A percentile compares a stretch with the other conserved stretches of the same genome.
Conservation (phyloP, 164 flowering plant genomes). For the Sextonia rubra region DNA sequence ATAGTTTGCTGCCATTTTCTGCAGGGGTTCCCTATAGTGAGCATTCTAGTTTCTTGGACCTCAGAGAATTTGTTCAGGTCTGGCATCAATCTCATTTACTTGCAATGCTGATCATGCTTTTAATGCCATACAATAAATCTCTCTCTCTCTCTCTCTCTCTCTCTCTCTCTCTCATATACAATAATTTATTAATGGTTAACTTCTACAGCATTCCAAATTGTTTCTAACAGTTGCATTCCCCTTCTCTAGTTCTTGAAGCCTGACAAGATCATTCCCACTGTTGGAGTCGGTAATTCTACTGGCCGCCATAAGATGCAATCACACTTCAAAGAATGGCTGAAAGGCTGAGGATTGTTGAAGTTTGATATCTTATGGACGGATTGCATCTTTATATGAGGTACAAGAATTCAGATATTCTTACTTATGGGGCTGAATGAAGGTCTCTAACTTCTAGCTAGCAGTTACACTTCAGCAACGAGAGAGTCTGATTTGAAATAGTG, state of each 20-base stretch:
- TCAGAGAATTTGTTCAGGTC: conserved; percentile 69
- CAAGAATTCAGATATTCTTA: neutral
- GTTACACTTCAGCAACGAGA: no score
- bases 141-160: conserved; percentile 2
- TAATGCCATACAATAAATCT: neutral
- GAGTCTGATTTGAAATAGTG: no score
- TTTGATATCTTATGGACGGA: neutral
- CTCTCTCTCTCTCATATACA: conserved; percentile 2
- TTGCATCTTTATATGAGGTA: neutral
- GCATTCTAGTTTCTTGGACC: conserved; percentile 77
- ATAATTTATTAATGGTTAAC: neutral
- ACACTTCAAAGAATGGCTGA: conserved; percentile 53
- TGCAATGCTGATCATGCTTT: neutral
- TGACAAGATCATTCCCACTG: conserved; percentile 72
- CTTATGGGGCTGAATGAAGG: neutral
- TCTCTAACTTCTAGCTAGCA: neutral
- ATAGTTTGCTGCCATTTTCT: conserved; percentile 8
- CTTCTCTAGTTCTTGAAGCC: conserved; percentile 58
- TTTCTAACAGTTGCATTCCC: neutral
- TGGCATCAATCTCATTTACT: neutral
- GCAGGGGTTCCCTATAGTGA: conserved; percentile 79
- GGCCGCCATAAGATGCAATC: conserved; percentile 67
- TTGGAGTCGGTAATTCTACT: conserved; percentile 55
- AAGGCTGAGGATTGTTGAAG: conserved; percentile 5
- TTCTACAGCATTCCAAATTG: neutral